phyloP scores from a whole-genome alignment of 805 yeast species.

The Yueomyces sinensis region DNA sequence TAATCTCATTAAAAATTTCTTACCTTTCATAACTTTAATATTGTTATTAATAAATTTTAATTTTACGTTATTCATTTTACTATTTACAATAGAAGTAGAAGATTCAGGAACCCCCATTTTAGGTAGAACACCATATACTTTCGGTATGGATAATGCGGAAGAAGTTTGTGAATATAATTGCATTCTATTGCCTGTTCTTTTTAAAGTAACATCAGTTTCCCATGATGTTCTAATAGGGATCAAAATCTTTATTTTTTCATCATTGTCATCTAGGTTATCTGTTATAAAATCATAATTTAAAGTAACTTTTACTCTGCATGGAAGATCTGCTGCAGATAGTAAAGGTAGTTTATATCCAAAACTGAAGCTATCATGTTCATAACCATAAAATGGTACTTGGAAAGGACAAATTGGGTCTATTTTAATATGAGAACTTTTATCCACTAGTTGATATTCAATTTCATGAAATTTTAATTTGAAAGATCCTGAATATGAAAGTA shows the following conservation, averaged over 20 bases:
- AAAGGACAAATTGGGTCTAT: constrained; percentile 14
- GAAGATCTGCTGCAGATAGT: constrained; percentile 1
- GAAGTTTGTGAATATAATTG: background rate
- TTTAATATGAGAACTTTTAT: constrained; percentile 8
- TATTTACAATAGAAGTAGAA: constrained; percentile 10
- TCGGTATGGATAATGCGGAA: constrained; percentile 6
- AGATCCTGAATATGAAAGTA: background rate
- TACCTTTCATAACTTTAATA: constrained; percentile 11
- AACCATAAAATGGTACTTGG: constrained; percentile 10
- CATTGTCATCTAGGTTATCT: background rate
- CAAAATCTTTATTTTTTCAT: background rate
- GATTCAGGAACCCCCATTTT: constrained; percentile 3
- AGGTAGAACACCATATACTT: constrained; percentile 5
- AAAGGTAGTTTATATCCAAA: constrained; percentile 17
- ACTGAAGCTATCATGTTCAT: constrained; percentile 16
- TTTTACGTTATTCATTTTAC: constrained; percentile 12
- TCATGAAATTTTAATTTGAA: constrained; percentile 6
- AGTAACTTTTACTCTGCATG: constrained; percentile 9
- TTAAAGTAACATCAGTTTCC: constrained; percentile 22
- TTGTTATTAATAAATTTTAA: constrained; percentile 16
- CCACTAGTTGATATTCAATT: constrained; percentile 11
- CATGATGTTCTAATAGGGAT: constrained; percentile 16
- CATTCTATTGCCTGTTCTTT: background rate
- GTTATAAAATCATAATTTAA: constrained; percentile 8
- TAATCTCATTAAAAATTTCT: constrained; percentile 12